Evolutionary conservation across 1,139 yeast species (phyloP).

Genomic region (Blastobotrys buckinghamii): DNA sequence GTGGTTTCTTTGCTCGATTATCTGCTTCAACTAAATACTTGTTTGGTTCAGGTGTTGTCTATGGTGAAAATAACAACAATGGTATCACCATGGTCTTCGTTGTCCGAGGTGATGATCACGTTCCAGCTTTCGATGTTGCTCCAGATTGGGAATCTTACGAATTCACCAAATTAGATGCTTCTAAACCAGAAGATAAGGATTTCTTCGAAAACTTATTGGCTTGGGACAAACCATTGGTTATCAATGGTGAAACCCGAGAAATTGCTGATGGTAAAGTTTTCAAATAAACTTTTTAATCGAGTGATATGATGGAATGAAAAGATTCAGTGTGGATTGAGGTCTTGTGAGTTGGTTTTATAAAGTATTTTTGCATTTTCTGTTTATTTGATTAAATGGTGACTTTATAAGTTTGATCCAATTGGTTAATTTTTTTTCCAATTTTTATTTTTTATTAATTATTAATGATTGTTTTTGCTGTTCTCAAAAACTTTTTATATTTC

Average conservation of each 20-base stretch:
- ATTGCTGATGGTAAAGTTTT: slow-evolving; percentile 80
- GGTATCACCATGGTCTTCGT: slow-evolving; percentile 95
- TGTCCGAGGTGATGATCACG: slow-evolving; percentile 89
- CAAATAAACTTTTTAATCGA: slow-evolving; percentile 41
- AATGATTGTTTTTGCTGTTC: neutral
- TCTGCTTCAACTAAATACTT: slow-evolving; percentile 86
- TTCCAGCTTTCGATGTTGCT: slow-evolving; percentile 95
- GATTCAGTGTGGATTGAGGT: no score
- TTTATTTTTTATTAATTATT: slow-evolving; percentile 1
- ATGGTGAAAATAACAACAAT: slow-evolving; percentile 98
- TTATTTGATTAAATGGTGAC: neutral
- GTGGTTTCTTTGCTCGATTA: slow-evolving; percentile 98
- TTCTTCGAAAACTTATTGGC: slow-evolving; percentile 75
- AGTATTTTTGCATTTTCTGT: neutral
- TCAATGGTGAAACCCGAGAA: slow-evolving; percentile 61
- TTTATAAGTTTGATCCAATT: no score
- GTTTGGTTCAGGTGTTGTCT: slow-evolving; percentile 91
- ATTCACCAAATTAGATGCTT: slow-evolving; percentile 61
- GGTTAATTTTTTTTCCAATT: slow-evolving; percentile 6
- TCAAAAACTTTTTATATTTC: no score
- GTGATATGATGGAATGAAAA: no score
- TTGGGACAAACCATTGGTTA: slow-evolving; percentile 72
- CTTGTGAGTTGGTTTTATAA: neutral
- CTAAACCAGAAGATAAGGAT: slow-evolving; percentile 62
- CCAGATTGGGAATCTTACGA: slow-evolving; percentile 96